Evolutionary conservation across 2,329 filamentous ascomycete species (phyloP).

Genomic region (Fusarium pseudocircinatum): DNA sequence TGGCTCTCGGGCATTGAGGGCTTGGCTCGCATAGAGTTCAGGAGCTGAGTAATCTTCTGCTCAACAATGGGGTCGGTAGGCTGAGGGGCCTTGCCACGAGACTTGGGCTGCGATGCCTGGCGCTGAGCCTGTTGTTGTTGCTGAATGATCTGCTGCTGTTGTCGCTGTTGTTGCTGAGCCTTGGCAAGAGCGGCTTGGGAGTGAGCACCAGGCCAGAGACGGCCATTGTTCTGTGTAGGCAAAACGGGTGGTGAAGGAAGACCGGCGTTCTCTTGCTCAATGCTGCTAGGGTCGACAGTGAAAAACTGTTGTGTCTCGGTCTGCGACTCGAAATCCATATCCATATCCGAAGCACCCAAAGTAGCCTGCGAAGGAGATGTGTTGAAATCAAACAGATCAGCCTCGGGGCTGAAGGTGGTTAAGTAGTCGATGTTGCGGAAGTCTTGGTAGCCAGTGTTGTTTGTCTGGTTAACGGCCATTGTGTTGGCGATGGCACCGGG

Average conservation of each 20-base stretch:
- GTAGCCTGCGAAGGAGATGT: slow-evolving; percentile 69
- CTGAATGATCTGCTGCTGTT: slow-evolving; percentile 68
- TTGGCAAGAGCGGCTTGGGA: slow-evolving; percentile 85
- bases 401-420: slow-evolving; percentile 67
- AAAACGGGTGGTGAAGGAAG: slow-evolving; percentile 55
- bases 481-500: slow-evolving; percentile 84
- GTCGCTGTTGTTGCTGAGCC: slow-evolving; percentile 74
- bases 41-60: slow-evolving; percentile 91
- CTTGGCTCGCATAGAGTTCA: slow-evolving; percentile 91
- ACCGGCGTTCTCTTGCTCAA: slow-evolving; percentile 67
- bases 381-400: slow-evolving; percentile 78
- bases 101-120: slow-evolving; percentile 58
- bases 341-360: slow-evolving; percentile 70
- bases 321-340: slow-evolving; percentile 65
- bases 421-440: slow-evolving; percentile 61
- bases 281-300: slow-evolving; percentile 77
- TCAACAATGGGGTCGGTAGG: slow-evolving; percentile 78
- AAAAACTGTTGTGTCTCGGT: slow-evolving; percentile 73
- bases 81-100: slow-evolving; percentile 61
- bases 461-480: slow-evolving; percentile 76
- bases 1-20: slow-evolving; percentile 61
- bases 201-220: slow-evolving; percentile 94
- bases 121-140: slow-evolving; percentile 58
- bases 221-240: slow-evolving; percentile 67
- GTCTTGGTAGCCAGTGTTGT: slow-evolving; percentile 64